phyloP scores from a whole-genome alignment of 345 rosid species.

The Rubroshorea leprosula region DNA sequence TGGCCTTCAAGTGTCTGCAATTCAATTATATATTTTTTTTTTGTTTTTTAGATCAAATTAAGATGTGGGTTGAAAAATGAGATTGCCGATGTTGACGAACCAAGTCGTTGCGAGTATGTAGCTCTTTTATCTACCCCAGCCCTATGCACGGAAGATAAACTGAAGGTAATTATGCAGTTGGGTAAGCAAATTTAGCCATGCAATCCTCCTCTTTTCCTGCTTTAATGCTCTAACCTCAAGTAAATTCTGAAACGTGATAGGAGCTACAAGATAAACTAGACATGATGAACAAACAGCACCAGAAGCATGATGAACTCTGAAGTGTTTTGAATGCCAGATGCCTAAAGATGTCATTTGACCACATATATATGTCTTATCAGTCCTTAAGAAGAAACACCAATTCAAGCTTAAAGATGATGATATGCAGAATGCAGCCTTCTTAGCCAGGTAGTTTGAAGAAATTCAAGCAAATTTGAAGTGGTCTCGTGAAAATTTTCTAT shows the following conservation, averaged over 20 bases:
- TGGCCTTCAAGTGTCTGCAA: background rate
- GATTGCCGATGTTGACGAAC: constrained; percentile 81
- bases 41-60: constrained; percentile 56
- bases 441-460: constrained; percentile 8
- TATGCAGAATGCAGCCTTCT: constrained; percentile 5
- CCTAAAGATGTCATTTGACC: too few species aligned
- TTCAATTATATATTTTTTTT: background rate
- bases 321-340: too few species aligned
- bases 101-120: constrained; percentile 97
- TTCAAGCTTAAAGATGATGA: constrained; percentile 7
- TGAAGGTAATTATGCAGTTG: constrained; percentile 41
- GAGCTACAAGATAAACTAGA: constrained; percentile 72
- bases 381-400: background rate
- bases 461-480: constrained; percentile 8
- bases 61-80: constrained; percentile 84
- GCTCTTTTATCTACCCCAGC: constrained; percentile 72
- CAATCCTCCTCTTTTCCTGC: background rate
- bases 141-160: constrained; percentile 65
- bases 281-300: constrained; percentile 50
- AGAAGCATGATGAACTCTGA: constrained; percentile 69
- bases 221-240: constrained; percentile 1
- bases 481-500: constrained; percentile 2
- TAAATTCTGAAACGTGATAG: constrained; percentile 31
- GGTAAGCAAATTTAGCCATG: constrained; percentile 1
- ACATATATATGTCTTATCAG: background rate